Conservation (phyloP, 2,329 filamentous ascomycete species). For the Penicillium sp. region DNA sequence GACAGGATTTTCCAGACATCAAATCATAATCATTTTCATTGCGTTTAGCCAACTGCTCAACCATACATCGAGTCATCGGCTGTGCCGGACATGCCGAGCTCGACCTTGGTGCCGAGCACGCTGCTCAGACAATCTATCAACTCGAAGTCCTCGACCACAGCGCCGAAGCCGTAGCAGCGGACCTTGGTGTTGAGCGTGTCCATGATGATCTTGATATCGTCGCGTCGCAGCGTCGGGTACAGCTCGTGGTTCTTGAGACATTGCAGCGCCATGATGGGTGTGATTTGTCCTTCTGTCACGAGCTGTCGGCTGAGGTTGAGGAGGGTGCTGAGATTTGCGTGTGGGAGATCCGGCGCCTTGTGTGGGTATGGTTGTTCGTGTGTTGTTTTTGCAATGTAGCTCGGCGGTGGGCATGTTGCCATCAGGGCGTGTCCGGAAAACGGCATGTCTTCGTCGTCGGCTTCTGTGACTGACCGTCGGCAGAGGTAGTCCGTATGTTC, state of each 20-base stretch:
- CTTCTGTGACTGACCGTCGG: conserved; percentile 64
- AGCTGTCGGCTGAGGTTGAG: conserved; percentile 81
- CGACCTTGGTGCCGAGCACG: conserved; percentile 54
- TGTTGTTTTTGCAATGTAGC: conserved; percentile 57
- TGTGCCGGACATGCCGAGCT: conserved; percentile 25
- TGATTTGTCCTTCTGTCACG: conserved; percentile 78
- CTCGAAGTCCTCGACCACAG: conserved; percentile 68
- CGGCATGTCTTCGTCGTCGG: conserved; percentile 60
- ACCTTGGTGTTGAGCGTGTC: conserved; percentile 76
- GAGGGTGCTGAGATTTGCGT: conserved; percentile 74
- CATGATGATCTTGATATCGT: conserved; percentile 71
- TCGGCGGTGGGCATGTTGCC: conserved; percentile 80
- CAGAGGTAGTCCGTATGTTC: conserved; percentile 76
- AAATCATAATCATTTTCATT: conserved; percentile 12
- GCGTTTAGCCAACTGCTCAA: conserved; percentile 14
- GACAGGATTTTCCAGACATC: background rate
- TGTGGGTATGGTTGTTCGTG: conserved; percentile 58
- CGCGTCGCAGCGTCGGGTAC: conserved; percentile 62
- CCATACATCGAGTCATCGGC: conserved; percentile 38
- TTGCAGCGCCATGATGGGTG: conserved; percentile 92
- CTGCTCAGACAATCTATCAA: conserved; percentile 71
- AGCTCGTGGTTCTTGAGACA: conserved; percentile 72
- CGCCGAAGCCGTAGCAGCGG: conserved; percentile 82
- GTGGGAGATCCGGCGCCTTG: conserved; percentile 77
- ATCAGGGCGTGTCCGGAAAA: conserved; percentile 89